Evolutionary conservation across 345 rosid genomes (phyloP).

Genomic region (Lepidium didymum): DNA sequence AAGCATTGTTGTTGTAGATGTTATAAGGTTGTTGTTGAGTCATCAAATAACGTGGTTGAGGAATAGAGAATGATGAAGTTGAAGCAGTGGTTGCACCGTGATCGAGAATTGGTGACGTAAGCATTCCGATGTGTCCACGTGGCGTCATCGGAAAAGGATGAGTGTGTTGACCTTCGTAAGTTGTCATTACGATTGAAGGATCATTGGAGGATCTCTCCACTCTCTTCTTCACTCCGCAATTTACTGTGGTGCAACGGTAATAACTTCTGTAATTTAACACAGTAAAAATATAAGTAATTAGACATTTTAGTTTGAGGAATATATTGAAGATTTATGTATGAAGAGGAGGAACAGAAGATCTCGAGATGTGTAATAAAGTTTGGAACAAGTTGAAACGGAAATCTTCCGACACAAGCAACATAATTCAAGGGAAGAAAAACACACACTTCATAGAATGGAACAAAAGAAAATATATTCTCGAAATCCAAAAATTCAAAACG

Average conservation of each 20-base stretch:
- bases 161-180: slow-evolving; percentile 91
- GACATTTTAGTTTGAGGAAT: neutral
- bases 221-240: slow-evolving; percentile 96
- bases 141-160: slow-evolving; percentile 77
- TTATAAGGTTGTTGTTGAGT: slow-evolving; percentile 37
- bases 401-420: slow-evolving; percentile 31
- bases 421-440: slow-evolving; percentile 21
- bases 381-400: slow-evolving; percentile 13
- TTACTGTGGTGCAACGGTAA: slow-evolving; percentile 90
- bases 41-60: slow-evolving; percentile 36
- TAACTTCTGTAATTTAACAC: slow-evolving; percentile 58
- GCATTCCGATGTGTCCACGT: slow-evolving; percentile 50
- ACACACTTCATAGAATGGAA: slow-evolving; percentile 18
- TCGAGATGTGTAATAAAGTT: slow-evolving; percentile 18
- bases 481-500: slow-evolving; percentile 16
- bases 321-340: neutral
- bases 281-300: neutral
- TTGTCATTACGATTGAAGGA: slow-evolving; percentile 72
- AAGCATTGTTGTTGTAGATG: slow-evolving; percentile 24
- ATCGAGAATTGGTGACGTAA: slow-evolving; percentile 24
- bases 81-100: slow-evolving; percentile 27
- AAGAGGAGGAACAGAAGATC: slow-evolving; percentile 5
- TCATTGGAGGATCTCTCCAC: slow-evolving; percentile 94
- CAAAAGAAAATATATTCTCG: slow-evolving; percentile 3
- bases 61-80: slow-evolving; percentile 38